Base-by-base conservation (phyloP, 495 filamentous ascomycete species). In the Trichoderma virens region DNA sequence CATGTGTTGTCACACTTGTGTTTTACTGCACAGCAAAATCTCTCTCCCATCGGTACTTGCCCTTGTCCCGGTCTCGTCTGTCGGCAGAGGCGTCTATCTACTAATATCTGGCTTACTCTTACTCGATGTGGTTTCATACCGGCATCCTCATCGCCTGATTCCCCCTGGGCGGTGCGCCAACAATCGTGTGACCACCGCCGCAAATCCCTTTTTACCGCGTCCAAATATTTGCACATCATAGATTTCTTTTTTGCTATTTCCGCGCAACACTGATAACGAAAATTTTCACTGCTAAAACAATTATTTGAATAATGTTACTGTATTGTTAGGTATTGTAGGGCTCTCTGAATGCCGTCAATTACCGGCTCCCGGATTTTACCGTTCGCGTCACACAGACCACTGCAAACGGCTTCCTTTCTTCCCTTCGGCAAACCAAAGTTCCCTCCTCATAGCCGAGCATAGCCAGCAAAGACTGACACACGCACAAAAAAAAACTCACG, bases 71-170 rank as follows among this genome's bases (percentile, higher is more conserved):
- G 5, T 23, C 7, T 20, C 43, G 43, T 20, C n/a, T 47, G 43
- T 20, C 18, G 43, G 18, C n/a, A 47, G n/a, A 25, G 32, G 32
- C 5, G 5, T 35, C 32, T 35, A 35, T 35, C 32, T 11, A n/a
- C n/a, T n/a, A n/a, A n/a, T 35, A 5, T 35, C 11, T 35, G 32
- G 32, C 32, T 35, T 11, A 35, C 32, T 35, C 32, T 35, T 4
- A 35, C 11, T 4, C 11, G 32, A 35, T 35, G 32, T 45, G 41
- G 41, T n/a, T 45, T 45, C 41, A 45, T 45, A 13, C 6, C 41
- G n/a, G n/a, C n/a, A n/a, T n/a, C 45, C n/a, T 3, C 45, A 51
- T 56, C 23, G 51, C 51, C 51, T 56, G 51, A 56, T 56, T 56
- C 5, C 51, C 23, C 23, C 51, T 27, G 51, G 20, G 14, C 25